Percentiles rank a stretch among this genome's conserved stretches.
phyloP scores from a whole-genome alignment of 2,329 filamentous ascomycete genomes.

The Tolypocladium tundrense region DNA sequence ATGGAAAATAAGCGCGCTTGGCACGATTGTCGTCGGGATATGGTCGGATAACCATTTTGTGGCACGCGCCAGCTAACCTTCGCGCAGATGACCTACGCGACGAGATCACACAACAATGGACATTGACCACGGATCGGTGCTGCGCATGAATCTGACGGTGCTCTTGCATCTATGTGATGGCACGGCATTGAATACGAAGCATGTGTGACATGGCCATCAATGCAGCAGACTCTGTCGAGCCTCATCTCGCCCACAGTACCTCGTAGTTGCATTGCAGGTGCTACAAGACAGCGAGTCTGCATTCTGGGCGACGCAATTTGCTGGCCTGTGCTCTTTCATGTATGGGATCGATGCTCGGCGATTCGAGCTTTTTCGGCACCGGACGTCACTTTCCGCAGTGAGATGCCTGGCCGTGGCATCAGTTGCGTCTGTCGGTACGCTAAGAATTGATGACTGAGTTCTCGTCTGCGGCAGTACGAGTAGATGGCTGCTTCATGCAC shows the following conservation, averaged over 20 bases:
- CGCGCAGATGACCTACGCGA: not conserved
- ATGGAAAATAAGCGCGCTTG: not conserved
- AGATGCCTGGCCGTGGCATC: not conserved
- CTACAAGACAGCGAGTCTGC: not conserved
- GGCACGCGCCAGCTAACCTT: not conserved
- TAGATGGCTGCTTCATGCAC: too few relatives aligned
- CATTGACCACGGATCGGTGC: not conserved
- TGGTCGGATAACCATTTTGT: conserved; percentile 11
- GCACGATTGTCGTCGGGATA: conserved; percentile 11
- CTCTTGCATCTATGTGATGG: not conserved
- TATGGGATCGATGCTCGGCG: not conserved
- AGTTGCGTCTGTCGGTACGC: too few relatives aligned
- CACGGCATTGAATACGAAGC: not conserved
- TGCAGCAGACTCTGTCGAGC: not conserved
- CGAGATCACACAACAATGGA: not conserved
- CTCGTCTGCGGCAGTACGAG: too few relatives aligned
- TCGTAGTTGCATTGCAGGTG: not conserved
- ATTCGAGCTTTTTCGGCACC: not conserved
- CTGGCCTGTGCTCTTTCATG: not conserved
- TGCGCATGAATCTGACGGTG: not conserved
- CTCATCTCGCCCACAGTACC: not conserved
- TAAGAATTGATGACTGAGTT: not conserved
- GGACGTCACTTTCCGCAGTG: not conserved
- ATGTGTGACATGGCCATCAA: not conserved
- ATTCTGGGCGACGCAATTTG: not conserved